Percentiles rank a stretch among this genome's conserved stretches.
phyloP scores from a whole-genome alignment of 148 eudicot genomes.

The Heliosperma pusillum region DNA sequence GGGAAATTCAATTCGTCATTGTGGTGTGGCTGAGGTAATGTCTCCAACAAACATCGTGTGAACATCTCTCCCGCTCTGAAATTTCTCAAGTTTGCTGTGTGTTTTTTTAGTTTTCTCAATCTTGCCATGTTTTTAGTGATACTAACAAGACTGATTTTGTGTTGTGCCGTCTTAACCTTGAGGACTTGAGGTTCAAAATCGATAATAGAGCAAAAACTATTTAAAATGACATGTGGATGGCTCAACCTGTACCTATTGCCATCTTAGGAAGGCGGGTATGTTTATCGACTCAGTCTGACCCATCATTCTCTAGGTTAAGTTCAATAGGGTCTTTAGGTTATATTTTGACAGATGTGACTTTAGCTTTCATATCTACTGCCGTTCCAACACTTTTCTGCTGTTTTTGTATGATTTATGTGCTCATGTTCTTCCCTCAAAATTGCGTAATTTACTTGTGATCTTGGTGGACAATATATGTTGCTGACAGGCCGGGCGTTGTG shows the following conservation, averaged over 20 bases:
- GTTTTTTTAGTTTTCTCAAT: neutral
- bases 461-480: constrained; percentile 8
- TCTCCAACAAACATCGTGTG: neutral
- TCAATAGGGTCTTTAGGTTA: too few species aligned
- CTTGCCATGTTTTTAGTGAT: neutral
- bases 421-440: neutral
- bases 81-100: neutral
- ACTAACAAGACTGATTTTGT: neutral
- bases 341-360: too few species aligned
- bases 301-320: too few species aligned
- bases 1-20: constrained; percentile 81
- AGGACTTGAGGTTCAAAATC: neutral
- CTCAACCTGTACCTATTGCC: neutral
- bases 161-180: neutral
- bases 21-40: constrained; percentile 69
- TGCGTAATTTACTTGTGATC: neutral
- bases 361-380: neutral
- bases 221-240: neutral
- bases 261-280: neutral
- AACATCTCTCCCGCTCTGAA: neutral
- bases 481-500: constrained; percentile 81
- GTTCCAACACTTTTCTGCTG: neutral
- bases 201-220: neutral
- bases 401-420: neutral
- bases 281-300: too few species aligned